Conservation (phyloP, 2,329 filamentous ascomycete genomes). For the Aspergillus novofumigatus region DNA sequence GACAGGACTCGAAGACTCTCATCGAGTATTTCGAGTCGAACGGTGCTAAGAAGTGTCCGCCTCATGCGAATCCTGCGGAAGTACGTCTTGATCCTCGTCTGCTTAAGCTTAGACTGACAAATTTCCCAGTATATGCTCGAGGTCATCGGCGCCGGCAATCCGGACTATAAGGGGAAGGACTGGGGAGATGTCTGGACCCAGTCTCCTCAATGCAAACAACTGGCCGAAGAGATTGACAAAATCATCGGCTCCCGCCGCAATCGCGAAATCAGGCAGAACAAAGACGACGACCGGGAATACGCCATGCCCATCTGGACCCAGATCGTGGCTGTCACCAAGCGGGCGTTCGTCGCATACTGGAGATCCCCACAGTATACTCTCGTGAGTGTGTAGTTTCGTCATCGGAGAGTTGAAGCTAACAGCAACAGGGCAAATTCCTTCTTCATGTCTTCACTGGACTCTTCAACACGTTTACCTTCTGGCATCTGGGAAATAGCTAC, state of each 20-base stretch:
- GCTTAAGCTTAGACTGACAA: not conserved
- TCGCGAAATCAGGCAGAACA: constrained; percentile 33
- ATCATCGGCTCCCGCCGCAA: constrained; percentile 48
- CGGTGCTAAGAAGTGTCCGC: constrained; percentile 57
- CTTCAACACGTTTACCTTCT: constrained; percentile 70
- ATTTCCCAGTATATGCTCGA: constrained; percentile 74
- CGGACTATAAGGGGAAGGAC: constrained; percentile 57
- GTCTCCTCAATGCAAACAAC: constrained; percentile 47
- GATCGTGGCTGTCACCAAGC: constrained; percentile 50
- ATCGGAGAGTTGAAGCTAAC: not conserved
- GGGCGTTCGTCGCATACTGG: constrained; percentile 62
- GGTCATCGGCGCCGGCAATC: constrained; percentile 60
- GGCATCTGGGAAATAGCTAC: constrained; percentile 52
- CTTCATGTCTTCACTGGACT: constrained; percentile 60
- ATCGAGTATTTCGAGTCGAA: constrained; percentile 65
- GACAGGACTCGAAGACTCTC: constrained; percentile 67
- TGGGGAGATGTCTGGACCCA: constrained; percentile 60
- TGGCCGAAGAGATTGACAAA: constrained; percentile 49
- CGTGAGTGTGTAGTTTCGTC: constrained; percentile 18
- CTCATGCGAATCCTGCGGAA: constrained; percentile 67
- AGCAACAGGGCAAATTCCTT: constrained; percentile 54
- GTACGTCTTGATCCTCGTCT: constrained; percentile 13
- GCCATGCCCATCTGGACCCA: constrained; percentile 58
- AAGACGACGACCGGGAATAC: constrained; percentile 56
- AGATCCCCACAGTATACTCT: constrained; percentile 58